Conservation (phyloP, 75 land plant species). For the Gnetum montanum region DNA sequence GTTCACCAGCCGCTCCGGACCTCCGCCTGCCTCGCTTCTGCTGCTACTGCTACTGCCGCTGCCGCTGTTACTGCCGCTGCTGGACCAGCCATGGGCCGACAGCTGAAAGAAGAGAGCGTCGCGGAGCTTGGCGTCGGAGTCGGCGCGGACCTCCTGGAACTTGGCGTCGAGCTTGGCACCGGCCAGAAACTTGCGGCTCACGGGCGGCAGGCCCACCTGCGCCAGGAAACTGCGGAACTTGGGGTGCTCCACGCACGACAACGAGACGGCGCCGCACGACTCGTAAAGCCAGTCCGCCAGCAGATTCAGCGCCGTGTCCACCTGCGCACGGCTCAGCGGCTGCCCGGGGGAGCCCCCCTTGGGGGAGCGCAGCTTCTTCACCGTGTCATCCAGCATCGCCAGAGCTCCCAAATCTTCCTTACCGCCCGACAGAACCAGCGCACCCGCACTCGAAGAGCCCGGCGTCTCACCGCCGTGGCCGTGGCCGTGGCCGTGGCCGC, state of each 20-base stretch:
- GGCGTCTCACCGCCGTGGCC: slow-evolving; percentile 1
- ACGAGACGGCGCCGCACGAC: slow-evolving; percentile 70
- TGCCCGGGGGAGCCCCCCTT: slow-evolving; percentile 30
- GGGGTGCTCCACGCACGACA: slow-evolving; percentile 74
- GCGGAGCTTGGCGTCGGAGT: slow-evolving; percentile 55
- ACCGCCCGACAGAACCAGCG: slow-evolving; percentile 65
- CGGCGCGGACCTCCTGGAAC: slow-evolving; percentile 52
- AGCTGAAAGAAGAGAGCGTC: slow-evolving; percentile 84
- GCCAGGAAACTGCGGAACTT: slow-evolving; percentile 68
- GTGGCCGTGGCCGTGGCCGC: slow-evolving; percentile 4
- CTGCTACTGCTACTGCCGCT: neutral
- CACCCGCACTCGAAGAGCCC: slow-evolving; percentile 2
- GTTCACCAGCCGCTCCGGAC: slow-evolving; percentile 37
- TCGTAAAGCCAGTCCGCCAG: slow-evolving; percentile 92
- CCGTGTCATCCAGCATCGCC: slow-evolving; percentile 79
- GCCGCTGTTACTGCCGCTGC: slow-evolving; percentile 1
- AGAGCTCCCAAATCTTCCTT: slow-evolving; percentile 76
- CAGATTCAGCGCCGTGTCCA: slow-evolving; percentile 50
- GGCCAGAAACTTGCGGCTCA: slow-evolving; percentile 36
- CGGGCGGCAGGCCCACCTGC: slow-evolving; percentile 68
- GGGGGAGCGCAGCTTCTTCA: slow-evolving; percentile 77
- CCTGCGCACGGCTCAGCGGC: slow-evolving; percentile 33
- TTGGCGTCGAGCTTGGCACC: slow-evolving; percentile 54
- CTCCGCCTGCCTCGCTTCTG: neutral
- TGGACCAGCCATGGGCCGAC: slow-evolving; percentile 72